A percentile compares a stretch with the other conserved stretches of the same genome.
Evolutionary conservation across 306 rosid species (phyloP).

Genomic region (Quercus agrifolia): DNA sequence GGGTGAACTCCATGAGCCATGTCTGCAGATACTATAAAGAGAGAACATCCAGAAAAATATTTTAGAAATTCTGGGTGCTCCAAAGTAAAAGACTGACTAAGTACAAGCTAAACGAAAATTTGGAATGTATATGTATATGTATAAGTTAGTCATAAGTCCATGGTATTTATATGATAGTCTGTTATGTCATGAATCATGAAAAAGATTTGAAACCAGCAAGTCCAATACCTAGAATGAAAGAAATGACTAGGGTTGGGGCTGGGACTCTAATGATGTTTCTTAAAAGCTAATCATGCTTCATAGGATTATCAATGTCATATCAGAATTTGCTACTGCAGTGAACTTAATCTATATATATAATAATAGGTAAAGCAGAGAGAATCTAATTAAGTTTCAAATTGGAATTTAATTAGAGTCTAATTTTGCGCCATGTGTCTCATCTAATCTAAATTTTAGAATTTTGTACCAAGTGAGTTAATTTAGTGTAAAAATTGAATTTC

Average conservation of each 20-base stretch:
- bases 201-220: not conserved
- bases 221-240: not conserved
- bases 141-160: not conserved
- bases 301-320: not conserved
- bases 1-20: slow-evolving; percentile 99
- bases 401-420: no score
- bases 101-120: not conserved
- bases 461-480: no score
- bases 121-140: not conserved
- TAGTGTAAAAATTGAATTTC: no score
- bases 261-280: not conserved
- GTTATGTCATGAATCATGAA: not conserved
- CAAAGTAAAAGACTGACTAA: not conserved
- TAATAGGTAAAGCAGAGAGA: no score
- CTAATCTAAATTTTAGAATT: no score
- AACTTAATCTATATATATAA: not conserved
- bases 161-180: not conserved
- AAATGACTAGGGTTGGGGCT: not conserved
- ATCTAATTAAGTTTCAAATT: no score
- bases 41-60: slow-evolving; percentile 27
- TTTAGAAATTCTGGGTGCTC: slow-evolving; percentile 23
- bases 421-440: no score
- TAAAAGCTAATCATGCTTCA: not conserved
- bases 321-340: not conserved
- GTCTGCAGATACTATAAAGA: slow-evolving; percentile 82